phyloP scores from a whole-genome alignment of 83 land plant species.

The Larix sibirica region DNA sequence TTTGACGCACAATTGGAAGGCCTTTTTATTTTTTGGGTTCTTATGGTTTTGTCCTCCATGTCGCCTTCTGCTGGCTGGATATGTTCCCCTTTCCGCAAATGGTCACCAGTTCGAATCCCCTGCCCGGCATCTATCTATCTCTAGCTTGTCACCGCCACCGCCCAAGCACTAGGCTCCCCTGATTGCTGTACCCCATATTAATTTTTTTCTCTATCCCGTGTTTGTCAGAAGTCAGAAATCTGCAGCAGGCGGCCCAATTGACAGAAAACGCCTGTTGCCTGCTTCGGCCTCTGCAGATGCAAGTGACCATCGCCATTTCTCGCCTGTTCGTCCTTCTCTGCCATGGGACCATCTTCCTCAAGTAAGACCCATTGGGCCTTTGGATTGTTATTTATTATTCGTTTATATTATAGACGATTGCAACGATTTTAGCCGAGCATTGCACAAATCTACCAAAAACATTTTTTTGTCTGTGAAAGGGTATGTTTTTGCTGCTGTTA shows the following conservation, averaged over 20 bases:
- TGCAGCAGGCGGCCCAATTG: background rate
- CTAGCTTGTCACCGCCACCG: background rate
- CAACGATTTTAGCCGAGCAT: background rate
- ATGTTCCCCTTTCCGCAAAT: background rate
- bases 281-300: conserved; percentile 13
- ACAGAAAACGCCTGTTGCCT: background rate
- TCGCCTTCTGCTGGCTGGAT: conserved; percentile 7
- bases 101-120: background rate
- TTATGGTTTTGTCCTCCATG: background rate
- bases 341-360: conserved; percentile 13
- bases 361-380: conserved; percentile 7
- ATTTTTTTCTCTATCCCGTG: background rate
- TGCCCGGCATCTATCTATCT: background rate
- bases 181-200: background rate
- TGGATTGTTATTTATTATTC: background rate
- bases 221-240: background rate
- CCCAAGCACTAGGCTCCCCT: background rate
- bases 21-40: background rate
- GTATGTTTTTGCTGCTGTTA: background rate
- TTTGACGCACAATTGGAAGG: background rate
- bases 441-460: background rate
- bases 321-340: background rate
- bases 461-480: background rate
- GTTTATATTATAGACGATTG: background rate
- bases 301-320: conserved; percentile 11